Evolutionary conservation across 768 basidiomycete genomes (phyloP).

Genomic region (Leccinum disarticulatum): DNA sequence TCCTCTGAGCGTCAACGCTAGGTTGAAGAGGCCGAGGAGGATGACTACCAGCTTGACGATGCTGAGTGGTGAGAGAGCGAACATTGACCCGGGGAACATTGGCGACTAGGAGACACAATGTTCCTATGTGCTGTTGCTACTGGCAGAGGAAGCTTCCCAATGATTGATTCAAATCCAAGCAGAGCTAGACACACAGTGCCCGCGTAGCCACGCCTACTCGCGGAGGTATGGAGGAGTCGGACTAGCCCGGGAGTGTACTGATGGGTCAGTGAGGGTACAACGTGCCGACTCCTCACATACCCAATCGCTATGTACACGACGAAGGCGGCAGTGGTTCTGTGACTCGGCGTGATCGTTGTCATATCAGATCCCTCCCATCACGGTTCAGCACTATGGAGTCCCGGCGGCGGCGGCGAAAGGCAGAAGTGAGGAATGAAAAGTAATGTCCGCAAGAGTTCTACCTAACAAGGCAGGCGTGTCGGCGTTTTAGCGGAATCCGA

Average conservation of each 20-base stretch:
- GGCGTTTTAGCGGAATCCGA: background rate
- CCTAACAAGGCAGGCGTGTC: background rate
- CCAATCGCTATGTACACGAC: background rate
- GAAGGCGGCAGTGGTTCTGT: background rate
- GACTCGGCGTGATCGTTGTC: background rate
- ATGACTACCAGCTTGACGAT: constrained; percentile 22
- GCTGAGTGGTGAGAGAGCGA: constrained; percentile 12
- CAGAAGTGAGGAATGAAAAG: background rate
- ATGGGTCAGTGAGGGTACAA: background rate
- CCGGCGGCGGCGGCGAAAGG: background rate
- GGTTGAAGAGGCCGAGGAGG: constrained; percentile 21
- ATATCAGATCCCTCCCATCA: background rate
- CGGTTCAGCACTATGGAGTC: too few relatives aligned
- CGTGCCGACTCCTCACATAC: background rate
- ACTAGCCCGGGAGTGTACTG: background rate
- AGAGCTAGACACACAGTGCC: too few relatives aligned
- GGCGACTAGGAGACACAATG: background rate
- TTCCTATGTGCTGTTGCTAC: background rate
- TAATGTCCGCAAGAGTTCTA: background rate
- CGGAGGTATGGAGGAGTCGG: background rate
- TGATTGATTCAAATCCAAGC: background rate
- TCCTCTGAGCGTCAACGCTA: constrained; percentile 9
- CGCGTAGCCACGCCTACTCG: background rate
- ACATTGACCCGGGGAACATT: background rate
- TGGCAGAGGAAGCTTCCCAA: background rate